phyloP scores from a whole-genome alignment of 2,329 filamentous ascomycete genomes.

The Alternaria panax region DNA sequence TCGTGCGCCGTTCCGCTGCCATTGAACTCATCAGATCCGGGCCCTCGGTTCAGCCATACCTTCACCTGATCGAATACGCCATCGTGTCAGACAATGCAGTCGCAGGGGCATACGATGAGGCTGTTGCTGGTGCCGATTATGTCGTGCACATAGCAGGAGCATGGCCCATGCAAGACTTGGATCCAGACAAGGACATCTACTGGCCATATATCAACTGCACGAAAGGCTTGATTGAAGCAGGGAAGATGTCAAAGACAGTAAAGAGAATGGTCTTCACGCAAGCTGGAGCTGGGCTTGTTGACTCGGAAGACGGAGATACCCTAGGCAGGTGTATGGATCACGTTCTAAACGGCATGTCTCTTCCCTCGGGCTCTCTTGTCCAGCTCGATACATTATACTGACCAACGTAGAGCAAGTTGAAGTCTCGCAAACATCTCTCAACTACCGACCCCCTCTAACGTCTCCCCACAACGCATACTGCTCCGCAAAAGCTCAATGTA shows the following conservation, averaged over 20 bases:
- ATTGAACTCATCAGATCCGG: constrained; percentile 34
- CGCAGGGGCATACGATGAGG: constrained; percentile 38
- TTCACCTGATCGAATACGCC: constrained; percentile 31
- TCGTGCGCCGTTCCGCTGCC: constrained; percentile 40
- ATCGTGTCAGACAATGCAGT: constrained; percentile 41
- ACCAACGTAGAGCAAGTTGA: constrained; percentile 29
- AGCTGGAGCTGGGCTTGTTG: constrained; percentile 43
- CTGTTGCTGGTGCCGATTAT: constrained; percentile 31
- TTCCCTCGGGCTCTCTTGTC: not conserved
- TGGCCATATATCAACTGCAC: constrained; percentile 44
- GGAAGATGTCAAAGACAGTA: constrained; percentile 32
- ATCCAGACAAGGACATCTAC: constrained; percentile 46
- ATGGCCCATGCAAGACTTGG: constrained; percentile 42
- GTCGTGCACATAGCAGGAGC: constrained; percentile 46
- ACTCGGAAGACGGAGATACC: constrained; percentile 43
- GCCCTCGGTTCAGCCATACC: constrained; percentile 35
- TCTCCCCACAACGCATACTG: constrained; percentile 46
- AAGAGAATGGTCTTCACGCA: constrained; percentile 44
- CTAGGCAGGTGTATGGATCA: constrained; percentile 38
- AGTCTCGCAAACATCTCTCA: constrained; percentile 30
- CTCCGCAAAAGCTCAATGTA: constrained; percentile 45
- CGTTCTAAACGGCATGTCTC: constrained; percentile 29
- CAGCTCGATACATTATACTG: not conserved
- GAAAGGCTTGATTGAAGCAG: constrained; percentile 38
- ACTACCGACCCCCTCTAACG: constrained; percentile 35